Evolutionary conservation across 2,329 filamentous ascomycete species (phyloP).

Genomic region (Beauveria medogensis): DNA sequence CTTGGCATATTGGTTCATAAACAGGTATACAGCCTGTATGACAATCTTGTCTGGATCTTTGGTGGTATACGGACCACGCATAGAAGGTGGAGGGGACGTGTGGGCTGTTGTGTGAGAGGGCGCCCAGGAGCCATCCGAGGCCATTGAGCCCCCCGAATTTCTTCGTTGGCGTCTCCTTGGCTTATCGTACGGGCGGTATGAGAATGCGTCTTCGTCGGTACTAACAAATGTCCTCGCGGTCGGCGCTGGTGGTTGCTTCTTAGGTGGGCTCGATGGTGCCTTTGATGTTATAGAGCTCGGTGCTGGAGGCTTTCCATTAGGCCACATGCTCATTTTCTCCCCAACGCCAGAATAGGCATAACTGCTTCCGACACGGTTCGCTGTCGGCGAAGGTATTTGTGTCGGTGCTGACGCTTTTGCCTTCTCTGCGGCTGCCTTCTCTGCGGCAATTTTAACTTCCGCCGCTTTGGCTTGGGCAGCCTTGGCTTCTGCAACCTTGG

Average conservation of each 20-base stretch:
- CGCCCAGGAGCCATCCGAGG: slow-evolving; percentile 81
- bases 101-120: slow-evolving; percentile 75
- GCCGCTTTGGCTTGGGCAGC: slow-evolving; percentile 19
- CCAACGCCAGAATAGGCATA: slow-evolving; percentile 59
- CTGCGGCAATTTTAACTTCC: slow-evolving; percentile 17
- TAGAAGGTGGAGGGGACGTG: slow-evolving; percentile 75
- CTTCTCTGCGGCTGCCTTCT: slow-evolving; percentile 20
- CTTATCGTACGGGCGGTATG: slow-evolving; percentile 70
- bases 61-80: slow-evolving; percentile 71
- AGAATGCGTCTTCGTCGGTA: slow-evolving; percentile 59
- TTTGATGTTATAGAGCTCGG: slow-evolving; percentile 22
- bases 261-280: slow-evolving; percentile 24
- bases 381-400: slow-evolving; percentile 3
- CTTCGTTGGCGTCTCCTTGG: slow-evolving; percentile 50
- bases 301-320: slow-evolving; percentile 47
- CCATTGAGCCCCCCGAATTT: slow-evolving; percentile 60
- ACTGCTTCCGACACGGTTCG: slow-evolving; percentile 36
- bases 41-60: slow-evolving; percentile 94
- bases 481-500: slow-evolving; percentile 19
- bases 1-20: slow-evolving; percentile 80
- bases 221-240: slow-evolving; percentile 51
- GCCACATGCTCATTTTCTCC: slow-evolving; percentile 64
- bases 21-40: slow-evolving; percentile 85
- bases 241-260: slow-evolving; percentile 36
- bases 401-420: slow-evolving; percentile 17